phyloP scores from a whole-genome alignment of 129 eudicot genomes.

The Pittosporum tobira region DNA sequence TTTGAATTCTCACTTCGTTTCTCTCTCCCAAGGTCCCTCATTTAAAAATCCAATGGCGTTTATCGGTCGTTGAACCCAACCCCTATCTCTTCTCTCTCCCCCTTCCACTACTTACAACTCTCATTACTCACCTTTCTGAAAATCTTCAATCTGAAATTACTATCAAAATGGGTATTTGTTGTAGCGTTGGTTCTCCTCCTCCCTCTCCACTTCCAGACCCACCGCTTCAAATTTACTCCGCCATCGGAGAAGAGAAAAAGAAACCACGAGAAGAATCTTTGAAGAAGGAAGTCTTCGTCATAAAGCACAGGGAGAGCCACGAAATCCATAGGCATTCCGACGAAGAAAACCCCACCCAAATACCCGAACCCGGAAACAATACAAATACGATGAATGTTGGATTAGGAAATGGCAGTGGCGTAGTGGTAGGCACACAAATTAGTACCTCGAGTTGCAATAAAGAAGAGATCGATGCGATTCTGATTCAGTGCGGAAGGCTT shows the following conservation, averaged over 20 bases:
- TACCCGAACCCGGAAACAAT: constrained; percentile 12
- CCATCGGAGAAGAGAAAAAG: constrained; percentile 18
- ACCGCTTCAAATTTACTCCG: constrained; percentile 17
- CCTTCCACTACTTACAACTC: neutral
- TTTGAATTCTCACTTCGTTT: constrained; percentile 21
- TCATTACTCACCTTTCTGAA: too few species aligned
- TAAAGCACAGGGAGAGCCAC: constrained; percentile 55
- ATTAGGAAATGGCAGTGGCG: neutral
- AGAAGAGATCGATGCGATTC: constrained; percentile 68
- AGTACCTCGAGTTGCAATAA: constrained; percentile 79
- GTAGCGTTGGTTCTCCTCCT: constrained; percentile 33
- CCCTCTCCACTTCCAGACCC: constrained; percentile 14
- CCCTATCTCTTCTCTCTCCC: constrained; percentile 9
- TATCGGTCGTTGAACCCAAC: constrained; percentile 27
- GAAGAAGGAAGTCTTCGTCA: constrained; percentile 61
- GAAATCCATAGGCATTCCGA: constrained; percentile 34
- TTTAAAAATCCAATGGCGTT: constrained; percentile 12
- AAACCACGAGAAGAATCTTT: constrained; percentile 19
- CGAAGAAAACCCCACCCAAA: constrained; percentile 10
- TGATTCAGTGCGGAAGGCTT: constrained; percentile 72
- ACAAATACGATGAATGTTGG: constrained; percentile 12
- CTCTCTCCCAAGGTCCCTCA: too few species aligned
- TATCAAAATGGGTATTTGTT: constrained; percentile 70
- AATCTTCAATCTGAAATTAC: too few species aligned
- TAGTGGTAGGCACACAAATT: constrained; percentile 24